Base-by-base conservation (phyloP, 2,329 filamentous ascomycete genomes). In the Exserohilum turcica region DNA sequence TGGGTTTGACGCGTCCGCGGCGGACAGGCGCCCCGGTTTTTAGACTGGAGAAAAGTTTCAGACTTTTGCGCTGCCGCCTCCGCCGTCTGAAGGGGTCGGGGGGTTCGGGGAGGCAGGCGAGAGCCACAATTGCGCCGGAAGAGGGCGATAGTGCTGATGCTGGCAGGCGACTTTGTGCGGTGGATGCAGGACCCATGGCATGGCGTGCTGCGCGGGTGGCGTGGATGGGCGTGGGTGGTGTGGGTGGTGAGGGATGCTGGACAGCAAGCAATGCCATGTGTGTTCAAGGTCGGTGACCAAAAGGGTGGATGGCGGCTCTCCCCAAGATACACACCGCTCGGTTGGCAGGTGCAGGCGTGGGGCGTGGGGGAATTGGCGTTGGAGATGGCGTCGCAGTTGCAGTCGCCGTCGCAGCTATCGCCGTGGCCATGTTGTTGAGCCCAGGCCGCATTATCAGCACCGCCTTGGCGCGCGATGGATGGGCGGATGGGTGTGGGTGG, bases 21-120 rank as follows among this genome's bases (percentile, higher is more conserved):
- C 43, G 40, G 35, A 37, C 33, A 36, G 39, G 21, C 10, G 51
- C 40, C 50, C 44, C 51, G 24, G 21, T 54, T 44, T 49, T 54
- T 50, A 50, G 51, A 49, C 45, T 49, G 51, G 45, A 54, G 42
- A 54, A 48, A 40, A 45, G 50, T 43, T 53, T 53, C 51, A 54
- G 45, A 54, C 51, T 50, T 43, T 40, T 49, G 35, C 50, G 33
- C 35, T 40, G 38, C 51, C 45, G 51, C 45, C 36, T 44, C 45
- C 45, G 45, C 50, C 40, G 45, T 28, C 24, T 44, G 27, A 13
- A 35, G 40, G 7, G 5, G 15, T 39, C 28, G 37, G 36, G 18
- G 18, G 36, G 28, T 4, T n/a, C n/a, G n/a, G n/a, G n/a, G n/a
- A n/a, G n/a, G n/a, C n/a, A n/a, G n/a, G n/a, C 4, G 8, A 6